Evolutionary conservation across 2,329 filamentous ascomycete genomes (phyloP), one percentile per base, ranked within the genome.

Genomic region (Lachnum nothofagi): DNA sequence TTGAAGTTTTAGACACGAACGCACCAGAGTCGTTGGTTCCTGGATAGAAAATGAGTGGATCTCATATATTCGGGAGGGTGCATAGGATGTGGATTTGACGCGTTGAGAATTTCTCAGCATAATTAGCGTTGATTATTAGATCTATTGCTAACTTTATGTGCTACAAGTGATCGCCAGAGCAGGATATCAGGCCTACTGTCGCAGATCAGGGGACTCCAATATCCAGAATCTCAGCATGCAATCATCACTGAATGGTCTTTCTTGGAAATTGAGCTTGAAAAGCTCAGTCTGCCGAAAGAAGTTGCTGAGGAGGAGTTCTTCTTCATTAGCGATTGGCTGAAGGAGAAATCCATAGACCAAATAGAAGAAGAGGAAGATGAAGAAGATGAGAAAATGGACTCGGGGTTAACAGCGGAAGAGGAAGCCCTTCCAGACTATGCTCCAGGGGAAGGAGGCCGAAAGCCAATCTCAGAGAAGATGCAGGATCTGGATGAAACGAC

Each of bases 251-350:
- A 55, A 19, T 58, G 53, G 56, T 42, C 46, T 2, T 39, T 50
- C 10, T 34, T 54, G 20, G 46, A 49, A 33, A 33, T 22, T 12
- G 31, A 52, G 38, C 46, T 59, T 31, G 39, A 44, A 10, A 50
- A 42, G 20, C 39, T 46, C 4, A 55, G 55, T 2, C 23, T 57
- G n/a, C 42, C 51, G 4, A 42, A 49, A 27, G 44, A 49, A 24
- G n/a, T 54, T 7, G 34, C 53, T 19, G 46, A 51, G 3, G 49
- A 55, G 44, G 53, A 54, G 17, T 56, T 54, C 34, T 57, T 56
- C 24, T 59, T 57, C 46, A 54, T 59, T 25, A 45, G 53, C 16
- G 42, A 44, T 27, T 59, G 49, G 48, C 44, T 57, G 19, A 47
- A 54, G 17, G 48, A 45, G 3, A 47, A 46, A 16, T 39, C 17